phyloP scores from a whole-genome alignment of 768 basidiomycete species.

The Trametes punicea region DNA sequence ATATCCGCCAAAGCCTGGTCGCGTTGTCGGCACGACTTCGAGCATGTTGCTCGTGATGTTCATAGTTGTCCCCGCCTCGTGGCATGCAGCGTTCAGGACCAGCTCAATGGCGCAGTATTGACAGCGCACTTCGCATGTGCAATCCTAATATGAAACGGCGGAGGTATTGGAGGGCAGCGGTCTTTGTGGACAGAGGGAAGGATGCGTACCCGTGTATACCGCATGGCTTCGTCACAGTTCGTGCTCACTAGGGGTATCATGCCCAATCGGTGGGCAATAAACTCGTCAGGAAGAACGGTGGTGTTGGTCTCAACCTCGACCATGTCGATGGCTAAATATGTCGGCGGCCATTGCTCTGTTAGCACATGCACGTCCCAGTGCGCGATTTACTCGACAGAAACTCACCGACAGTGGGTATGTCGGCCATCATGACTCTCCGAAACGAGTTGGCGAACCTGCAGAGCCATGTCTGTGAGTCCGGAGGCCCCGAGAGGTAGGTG shows the following conservation, averaged over 20 bases:
- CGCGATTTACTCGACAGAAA: constrained; percentile 2
- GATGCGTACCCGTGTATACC: constrained; percentile 62
- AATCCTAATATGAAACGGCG: constrained; percentile 58
- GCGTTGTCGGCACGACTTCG: constrained; percentile 46
- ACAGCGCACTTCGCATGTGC: constrained; percentile 83
- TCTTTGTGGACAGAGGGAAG: background rate
- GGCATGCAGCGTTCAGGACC: constrained; percentile 72
- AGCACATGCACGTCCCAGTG: background rate
- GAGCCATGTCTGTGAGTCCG: constrained; percentile 4
- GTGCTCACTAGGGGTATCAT: constrained; percentile 88
- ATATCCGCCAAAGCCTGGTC: constrained; percentile 10
- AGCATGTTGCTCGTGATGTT: constrained; percentile 86
- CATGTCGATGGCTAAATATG: constrained; percentile 82
- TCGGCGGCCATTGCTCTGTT: background rate
- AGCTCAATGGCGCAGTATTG: constrained; percentile 82
- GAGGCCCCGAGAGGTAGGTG: background rate
- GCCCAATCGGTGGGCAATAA: constrained; percentile 93
- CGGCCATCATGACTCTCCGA: constrained; percentile 91
- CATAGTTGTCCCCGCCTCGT: constrained; percentile 65
- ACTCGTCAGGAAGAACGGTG: constrained; percentile 93
- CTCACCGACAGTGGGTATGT: constrained; percentile 93
- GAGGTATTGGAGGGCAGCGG: background rate
- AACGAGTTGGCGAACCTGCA: constrained; percentile 90
- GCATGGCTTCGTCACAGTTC: constrained; percentile 86
- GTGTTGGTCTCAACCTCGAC: constrained; percentile 92